A percentile compares a stretch with the other conserved stretches of the same genome.
phyloP scores from a whole-genome alignment of 768 basidiomycete species.

The Neoboletus magnificus region DNA sequence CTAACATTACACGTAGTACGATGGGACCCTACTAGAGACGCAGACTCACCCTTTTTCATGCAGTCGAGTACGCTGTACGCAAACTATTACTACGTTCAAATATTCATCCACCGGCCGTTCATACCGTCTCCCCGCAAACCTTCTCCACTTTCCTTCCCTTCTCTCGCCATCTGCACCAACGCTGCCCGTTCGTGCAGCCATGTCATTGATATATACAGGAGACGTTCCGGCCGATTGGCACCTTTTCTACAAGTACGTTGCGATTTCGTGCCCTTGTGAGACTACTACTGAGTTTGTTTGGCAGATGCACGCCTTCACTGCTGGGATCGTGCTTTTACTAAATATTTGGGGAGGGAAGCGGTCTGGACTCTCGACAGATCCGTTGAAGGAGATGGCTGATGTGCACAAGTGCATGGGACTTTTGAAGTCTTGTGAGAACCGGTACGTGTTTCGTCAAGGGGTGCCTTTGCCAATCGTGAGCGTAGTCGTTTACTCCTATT shows the following conservation, averaged over 20 bases:
- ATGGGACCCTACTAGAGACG: constrained; percentile 44
- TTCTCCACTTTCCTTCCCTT: constrained; percentile 47
- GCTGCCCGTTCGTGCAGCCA: constrained; percentile 74
- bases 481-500: background rate
- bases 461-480: background rate
- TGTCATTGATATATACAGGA: constrained; percentile 58
- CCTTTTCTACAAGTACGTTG: constrained; percentile 31
- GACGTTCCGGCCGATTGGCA: constrained; percentile 26
- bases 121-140: constrained; percentile 62
- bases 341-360: constrained; percentile 54
- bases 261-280: too few species aligned
- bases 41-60: constrained; percentile 37
- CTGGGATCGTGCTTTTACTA: constrained; percentile 51
- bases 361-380: constrained; percentile 39
- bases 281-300: background rate
- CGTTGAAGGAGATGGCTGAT: constrained; percentile 46
- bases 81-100: constrained; percentile 56
- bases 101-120: constrained; percentile 76
- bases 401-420: constrained; percentile 48
- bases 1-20: constrained; percentile 30
- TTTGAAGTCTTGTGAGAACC: constrained; percentile 34
- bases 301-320: constrained; percentile 43
- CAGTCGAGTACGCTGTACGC: constrained; percentile 52
- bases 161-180: constrained; percentile 83
- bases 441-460: constrained; percentile 23